Evolutionary conservation across 345 rosid genomes (phyloP), one percentile per base, ranked within the genome.

Genomic region (Eucalyptus pauciflora): DNA sequence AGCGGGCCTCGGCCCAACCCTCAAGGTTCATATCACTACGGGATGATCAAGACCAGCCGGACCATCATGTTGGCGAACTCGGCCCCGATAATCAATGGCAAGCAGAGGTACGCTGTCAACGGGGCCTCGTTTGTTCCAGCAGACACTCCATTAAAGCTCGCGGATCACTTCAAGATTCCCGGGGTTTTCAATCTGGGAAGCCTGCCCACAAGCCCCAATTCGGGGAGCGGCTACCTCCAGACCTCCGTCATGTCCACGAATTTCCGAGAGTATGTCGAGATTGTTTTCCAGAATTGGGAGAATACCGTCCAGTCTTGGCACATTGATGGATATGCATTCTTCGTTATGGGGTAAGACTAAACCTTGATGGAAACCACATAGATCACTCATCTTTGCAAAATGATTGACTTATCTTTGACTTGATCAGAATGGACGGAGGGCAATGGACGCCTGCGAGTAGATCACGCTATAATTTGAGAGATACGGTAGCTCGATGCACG

Each of bases 1-100:
- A 98, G 98, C 88, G 99, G 97, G 46, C 99, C 99, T 3, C 94
- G 99, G 69, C 99, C 99, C 8, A 98, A 98, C 91, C 99, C 99
- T 6, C 99, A 97, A 93, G 99, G 99, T 18, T 97, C 99, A 4
- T 98, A 97, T 93, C 98, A 98, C 89, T 98, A 98, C 80, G 99
- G 99, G 24, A 56, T 95, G 94, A 95, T 98, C 89, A 96, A 95
- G 91, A 93, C 94, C 46, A 92, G 93, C 90, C 96, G 97, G 87
- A 96, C 99, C 33, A 92, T 97, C 86, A 90, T 92, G 27, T 91
- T 97, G 25, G 94, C 94, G 8, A 97, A 92, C 93, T 95, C 97
- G 4, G 99, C 98, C 4, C 99, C 96, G 31, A 91, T 87, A 52
- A 96, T 97, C 62, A 95, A 95, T 87, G 97, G 98, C 86, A 97